Base-by-base conservation (phyloP, 192 early-diverging fungal genomes). In the Thoreauomyces humboldtii region DNA sequence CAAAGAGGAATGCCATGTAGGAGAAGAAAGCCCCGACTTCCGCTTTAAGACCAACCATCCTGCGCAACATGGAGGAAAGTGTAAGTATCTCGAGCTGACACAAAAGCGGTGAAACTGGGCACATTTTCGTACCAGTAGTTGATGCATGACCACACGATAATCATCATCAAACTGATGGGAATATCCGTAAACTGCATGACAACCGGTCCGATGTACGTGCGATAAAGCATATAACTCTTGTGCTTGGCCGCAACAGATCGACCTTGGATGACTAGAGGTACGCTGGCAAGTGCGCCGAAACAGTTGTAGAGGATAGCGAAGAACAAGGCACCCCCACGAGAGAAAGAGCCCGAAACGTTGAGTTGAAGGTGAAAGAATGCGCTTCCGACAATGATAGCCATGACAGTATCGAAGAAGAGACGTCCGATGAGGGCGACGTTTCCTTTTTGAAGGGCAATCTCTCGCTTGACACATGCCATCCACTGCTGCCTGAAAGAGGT, bases 191-290 rank as follows among this genome's bases (percentile, higher is more conserved):
- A 51, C 37, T 78, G 73, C 63, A 83, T 84, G 1, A 84, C 71
- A 37, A 87, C 50, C 41, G 77, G 82, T 60, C 72, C 77, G 4
- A 86, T 78, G 19, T 81, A 74, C 14, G 87, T 84, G 2, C 81
- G 81, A 60, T 87, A 87, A 54, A 89, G 61, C 48, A 87, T 83
- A 67, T 86, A 88, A 5, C 79, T 75, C 54, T 87, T 88, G 72
- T 93, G 91, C 66, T 93, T 93, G 73, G 88, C 82, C 31, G 88
- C 70, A 41, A 91, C 81, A 19, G 84, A 77, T 41, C 90, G 87
- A 28, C 88, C 88, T 33, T 79, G 76, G 64, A 93, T 78, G 52
- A 86, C 81, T 59, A 78, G 76, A 46, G 89, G 86, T 31, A 91
- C 72, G 57, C 88, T 83, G 15, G 87, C 77, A 52, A 91, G 80